Base-by-base conservation (phyloP, 2,329 filamentous ascomycete genomes). In the Aspergillus ochraceus region DNA sequence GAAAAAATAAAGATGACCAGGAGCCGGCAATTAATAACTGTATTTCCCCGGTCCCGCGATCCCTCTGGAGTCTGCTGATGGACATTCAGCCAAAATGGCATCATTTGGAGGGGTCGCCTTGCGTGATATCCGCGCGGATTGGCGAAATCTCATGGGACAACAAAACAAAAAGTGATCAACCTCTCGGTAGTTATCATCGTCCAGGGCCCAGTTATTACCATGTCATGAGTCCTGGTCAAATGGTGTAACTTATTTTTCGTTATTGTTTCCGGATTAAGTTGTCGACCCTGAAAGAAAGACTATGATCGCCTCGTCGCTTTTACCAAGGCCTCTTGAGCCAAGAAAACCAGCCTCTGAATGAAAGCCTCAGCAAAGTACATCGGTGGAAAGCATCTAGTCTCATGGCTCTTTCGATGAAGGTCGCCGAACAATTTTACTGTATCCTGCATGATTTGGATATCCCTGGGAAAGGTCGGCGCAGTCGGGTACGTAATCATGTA, bases 331-430 rank as follows among this genome's bases (percentile, higher is more conserved):
- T 42, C 36, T n/a, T 42, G 36, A 14, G 36, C 36, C 36, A 42
- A 42, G 36, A 42, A 42, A n/a, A 42, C 36, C 1, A 42, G 17
- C 14, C 36, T 42, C 17, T 30, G 26, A 11, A 57, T 51, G 24
- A 68, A 67, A 20, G 54, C 55, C 19, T 63, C 52, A 0, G 61
- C 60, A 2, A 67, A 12, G 24, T 63, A 63, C 30, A 68, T 64
- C 3, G 65, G 65, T 8, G 66, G 62, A 51, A 64, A 65, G 46
- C 10, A 57, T 51, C 17, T n/a, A 2, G 36, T 42, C 17, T 42
- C 36, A 42, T 42, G 36, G 14, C 12, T n/a, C 36, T 17, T 42
- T 8, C 36, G 36, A n/a, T 42, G 36, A 6, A 42, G 36, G 17
- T n/a, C 36, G 36, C 14, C 36, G 14, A 42, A 42, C 6, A 42